Evolutionary conservation across 1,284 basidiomycete species (phyloP), one percentile per base, ranked within the genome.

Genomic region (Abortiporus biennis): DNA sequence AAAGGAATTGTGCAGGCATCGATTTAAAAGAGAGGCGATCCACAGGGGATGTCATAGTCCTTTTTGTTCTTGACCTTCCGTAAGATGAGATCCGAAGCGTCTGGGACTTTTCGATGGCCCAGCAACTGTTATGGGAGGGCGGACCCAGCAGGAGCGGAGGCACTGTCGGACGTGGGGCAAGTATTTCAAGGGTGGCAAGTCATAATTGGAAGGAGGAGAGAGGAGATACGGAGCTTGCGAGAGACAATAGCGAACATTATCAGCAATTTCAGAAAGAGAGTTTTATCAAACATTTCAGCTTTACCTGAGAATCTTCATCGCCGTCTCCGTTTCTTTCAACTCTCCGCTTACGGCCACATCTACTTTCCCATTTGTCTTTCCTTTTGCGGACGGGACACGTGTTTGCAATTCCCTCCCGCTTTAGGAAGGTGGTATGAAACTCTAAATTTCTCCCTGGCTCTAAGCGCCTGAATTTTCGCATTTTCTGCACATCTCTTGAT

Each of bases 21-120:
- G 45, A 29, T 49, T 51, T 47, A 51, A 43, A 48, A 47, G 15
- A 17, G 36, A 25, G 45, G 27, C 16, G 40, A 36, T 49, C 38
- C 44, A 48, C 47, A 43, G 48, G 47, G 61, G 58, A 62, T 63
- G 66, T 63, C 61, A 65, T 52, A 55, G 53, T 47, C 45, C 48
- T 53, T 57, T 55, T 64, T 66, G 61, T 67, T 61, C 45, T 43
- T 38, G 41, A 29, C 42, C 33, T 54, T 54, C 52, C 52, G 54
- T 54, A 58, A 62, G 51, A 54, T 56, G 61, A 61, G 66, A 71
- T 68, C 64, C 64, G 61, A 59, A 55, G 57, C 53, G 39, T 54
- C 53, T 54, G 46, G 54, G 33, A 16, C 17, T 19, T 34, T n/a
- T n/a, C 51, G 54, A 59, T 36, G 57, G 41, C 54, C 57, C 57